Evolutionary conservation across 768 basidiomycete genomes (phyloP).

Genomic region (Auriscalpium orientale): DNA sequence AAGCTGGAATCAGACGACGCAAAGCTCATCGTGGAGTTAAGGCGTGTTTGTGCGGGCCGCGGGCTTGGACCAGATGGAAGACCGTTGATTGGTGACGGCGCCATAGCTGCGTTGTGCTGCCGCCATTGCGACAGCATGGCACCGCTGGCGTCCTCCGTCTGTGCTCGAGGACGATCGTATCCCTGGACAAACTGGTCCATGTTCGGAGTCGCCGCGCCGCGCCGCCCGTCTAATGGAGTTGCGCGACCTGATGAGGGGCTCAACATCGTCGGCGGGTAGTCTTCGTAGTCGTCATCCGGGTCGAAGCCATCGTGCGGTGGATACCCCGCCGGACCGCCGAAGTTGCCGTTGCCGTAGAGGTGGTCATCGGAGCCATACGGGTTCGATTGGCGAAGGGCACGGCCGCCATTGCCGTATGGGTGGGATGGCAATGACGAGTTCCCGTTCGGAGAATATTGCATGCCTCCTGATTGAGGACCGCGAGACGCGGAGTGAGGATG

Average conservation of each 20-base stretch:
- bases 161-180: slow-evolving; percentile 15
- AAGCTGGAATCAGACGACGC: slow-evolving; percentile 7
- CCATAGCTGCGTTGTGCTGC: slow-evolving; percentile 6
- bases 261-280: slow-evolving; percentile 48
- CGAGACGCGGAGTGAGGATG: slow-evolving; percentile 38
- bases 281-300: slow-evolving; percentile 69
- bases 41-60: slow-evolving; percentile 1
- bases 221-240: slow-evolving; percentile 59
- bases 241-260: slow-evolving; percentile 57
- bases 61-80: slow-evolving; percentile 11
- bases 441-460: slow-evolving; percentile 20
- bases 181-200: slow-evolving; percentile 6
- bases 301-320: slow-evolving; percentile 66
- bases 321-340: slow-evolving; percentile 46
- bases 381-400: slow-evolving; percentile 11
- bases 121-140: slow-evolving; percentile 14
- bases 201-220: slow-evolving; percentile 22
- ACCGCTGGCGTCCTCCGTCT: slow-evolving; percentile 14
- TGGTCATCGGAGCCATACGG: slow-evolving; percentile 8
- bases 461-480: slow-evolving; percentile 9
- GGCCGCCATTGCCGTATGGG: slow-evolving; percentile 17
- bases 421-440: slow-evolving; percentile 8
- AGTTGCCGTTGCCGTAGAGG: slow-evolving; percentile 21
- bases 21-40: slow-evolving; percentile 10
- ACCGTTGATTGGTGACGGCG: slow-evolving; percentile 2